Evolutionary conservation across 1,284 basidiomycete species (phyloP).

Genomic region (Baeospora myosura): DNA sequence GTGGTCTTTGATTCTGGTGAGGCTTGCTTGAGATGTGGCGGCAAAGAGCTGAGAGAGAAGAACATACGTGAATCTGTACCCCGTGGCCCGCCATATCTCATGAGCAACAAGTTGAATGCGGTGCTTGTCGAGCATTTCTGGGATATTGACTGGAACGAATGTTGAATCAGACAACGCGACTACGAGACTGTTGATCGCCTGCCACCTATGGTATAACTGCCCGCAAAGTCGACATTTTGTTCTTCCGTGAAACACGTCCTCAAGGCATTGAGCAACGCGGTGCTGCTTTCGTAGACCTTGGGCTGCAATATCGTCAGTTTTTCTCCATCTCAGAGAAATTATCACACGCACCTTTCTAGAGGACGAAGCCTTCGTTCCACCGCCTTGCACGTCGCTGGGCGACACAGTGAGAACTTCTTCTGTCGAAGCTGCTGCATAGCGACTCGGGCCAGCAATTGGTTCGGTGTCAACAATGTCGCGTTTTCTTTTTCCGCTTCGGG

Average conservation of each 20-base stretch:
- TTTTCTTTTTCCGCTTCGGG: too few species aligned
- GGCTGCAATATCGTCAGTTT: too few species aligned
- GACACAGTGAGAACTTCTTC: too few species aligned
- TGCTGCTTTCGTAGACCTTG: conserved; percentile 7
- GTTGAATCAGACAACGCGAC: neutral
- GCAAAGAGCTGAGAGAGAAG: conserved; percentile 3
- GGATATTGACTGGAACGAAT: conserved; percentile 19
- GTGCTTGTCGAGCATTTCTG: conserved; percentile 29
- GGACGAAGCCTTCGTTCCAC: too few species aligned
- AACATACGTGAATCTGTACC: conserved; percentile 41
- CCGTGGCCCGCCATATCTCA: conserved; percentile 39
- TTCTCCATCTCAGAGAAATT: too few species aligned
- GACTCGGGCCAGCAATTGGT: too few species aligned
- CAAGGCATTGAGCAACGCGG: conserved; percentile 7
- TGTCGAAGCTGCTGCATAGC: too few species aligned
- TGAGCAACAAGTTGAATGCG: conserved; percentile 31
- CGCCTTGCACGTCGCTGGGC: too few species aligned
- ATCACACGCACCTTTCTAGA: too few species aligned
- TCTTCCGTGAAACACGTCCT: conserved; percentile 4
- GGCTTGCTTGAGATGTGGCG: neutral
- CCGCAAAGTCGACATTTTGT: conserved; percentile 8
- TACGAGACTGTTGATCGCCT: neutral
- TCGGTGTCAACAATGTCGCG: too few species aligned
- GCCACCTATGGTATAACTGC: conserved; percentile 8
- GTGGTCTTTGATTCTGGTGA: conserved; percentile 37